Conservation (phyloP, 768 basidiomycete genomes). For the Rhodotorula graminis region DNA sequence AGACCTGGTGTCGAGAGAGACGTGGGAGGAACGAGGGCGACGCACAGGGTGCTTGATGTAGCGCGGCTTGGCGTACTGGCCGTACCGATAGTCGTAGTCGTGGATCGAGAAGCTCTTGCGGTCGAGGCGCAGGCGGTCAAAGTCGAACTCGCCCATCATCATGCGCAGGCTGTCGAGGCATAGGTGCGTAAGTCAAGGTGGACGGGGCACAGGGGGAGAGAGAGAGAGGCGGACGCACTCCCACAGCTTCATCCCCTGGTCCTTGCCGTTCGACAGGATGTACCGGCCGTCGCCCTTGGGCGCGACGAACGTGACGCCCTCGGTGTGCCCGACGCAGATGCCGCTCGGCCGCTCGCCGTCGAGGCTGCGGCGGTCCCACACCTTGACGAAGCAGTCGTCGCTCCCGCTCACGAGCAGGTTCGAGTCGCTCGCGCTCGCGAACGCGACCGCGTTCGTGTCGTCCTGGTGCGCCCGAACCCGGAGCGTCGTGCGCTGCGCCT, state of each 20-base stretch:
- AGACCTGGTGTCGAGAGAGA: background rate
- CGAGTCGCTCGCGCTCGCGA: conserved; percentile 86
- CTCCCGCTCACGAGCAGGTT: conserved; percentile 93
- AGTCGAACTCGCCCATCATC: conserved; percentile 29
- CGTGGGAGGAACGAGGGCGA: background rate
- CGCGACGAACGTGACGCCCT: conserved; percentile 55
- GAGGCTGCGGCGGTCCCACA: conserved; percentile 68
- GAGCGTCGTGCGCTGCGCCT: conserved; percentile 70
- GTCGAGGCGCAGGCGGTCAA: conserved; percentile 23
- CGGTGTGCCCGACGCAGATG: conserved; percentile 88
- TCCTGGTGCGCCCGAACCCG: conserved; percentile 80
- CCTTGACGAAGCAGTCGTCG: conserved; percentile 89
- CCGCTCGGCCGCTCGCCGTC: conserved; percentile 72
- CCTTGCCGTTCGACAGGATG: conserved; percentile 90
- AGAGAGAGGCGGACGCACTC: conserved; percentile 14
- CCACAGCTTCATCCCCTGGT: conserved; percentile 54
- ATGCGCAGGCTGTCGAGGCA: conserved; percentile 17
- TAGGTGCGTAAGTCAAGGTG: too few relatives aligned
- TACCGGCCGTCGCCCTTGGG: conserved; percentile 95
- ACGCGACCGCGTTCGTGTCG: conserved; percentile 84
- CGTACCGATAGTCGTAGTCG: conserved; percentile 8
- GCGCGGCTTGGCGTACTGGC: conserved; percentile 15
- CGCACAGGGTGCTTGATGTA: conserved; percentile 27
- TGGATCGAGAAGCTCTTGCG: conserved; percentile 20
- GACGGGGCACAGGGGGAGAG: too few relatives aligned